These are phyloP conservation scores for Erythrobasidium hasegawianum DNA, from an alignment of 1,284 basidiomycete genomes.

Conservation along the genomic window DNA sequence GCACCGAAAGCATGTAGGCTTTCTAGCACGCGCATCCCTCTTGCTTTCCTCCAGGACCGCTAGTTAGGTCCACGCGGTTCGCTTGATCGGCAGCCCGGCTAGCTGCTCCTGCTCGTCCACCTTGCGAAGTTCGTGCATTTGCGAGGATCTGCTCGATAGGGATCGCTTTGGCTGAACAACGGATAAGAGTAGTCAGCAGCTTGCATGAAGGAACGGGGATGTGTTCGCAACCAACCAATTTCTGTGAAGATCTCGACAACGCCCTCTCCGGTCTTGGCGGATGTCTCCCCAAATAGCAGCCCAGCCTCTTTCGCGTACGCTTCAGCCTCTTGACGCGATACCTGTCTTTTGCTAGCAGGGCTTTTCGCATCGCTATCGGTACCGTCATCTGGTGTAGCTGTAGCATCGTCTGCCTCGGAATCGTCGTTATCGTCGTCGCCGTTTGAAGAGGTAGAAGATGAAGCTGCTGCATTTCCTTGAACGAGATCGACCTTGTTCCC, in stretches of 20 bases:
- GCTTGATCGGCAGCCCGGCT: slow-evolving; percentile 47
- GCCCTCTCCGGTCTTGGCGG: slow-evolving; percentile 95
- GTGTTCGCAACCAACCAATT: slow-evolving; percentile 72
- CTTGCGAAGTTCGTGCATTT: slow-evolving; percentile 58
- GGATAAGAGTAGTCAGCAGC: slow-evolving; percentile 36
- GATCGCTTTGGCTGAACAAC: slow-evolving; percentile 80
- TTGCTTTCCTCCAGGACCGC: slow-evolving; percentile 28
- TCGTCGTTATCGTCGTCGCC: slow-evolving; percentile 75
- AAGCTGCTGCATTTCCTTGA: slow-evolving; percentile 9
- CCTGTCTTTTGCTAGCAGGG: slow-evolving; percentile 70
- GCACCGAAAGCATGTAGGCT: too few relatives aligned
- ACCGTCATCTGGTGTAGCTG: slow-evolving; percentile 58
- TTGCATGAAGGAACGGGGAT: slow-evolving; percentile 39
- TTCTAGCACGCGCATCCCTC: slow-evolving; percentile 29
- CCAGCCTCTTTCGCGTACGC: slow-evolving; percentile 92
- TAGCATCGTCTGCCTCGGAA: slow-evolving; percentile 50
- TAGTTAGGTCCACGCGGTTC: slow-evolving; percentile 28
- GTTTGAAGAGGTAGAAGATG: slow-evolving; percentile 34
- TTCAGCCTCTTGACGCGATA: slow-evolving; percentile 87
- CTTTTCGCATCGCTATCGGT: slow-evolving; percentile 45
- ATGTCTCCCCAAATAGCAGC: slow-evolving; percentile 94
- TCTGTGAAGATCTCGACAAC: slow-evolving; percentile 97
- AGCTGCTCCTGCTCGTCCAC: slow-evolving; percentile 55
- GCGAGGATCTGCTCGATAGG: slow-evolving; percentile 88
- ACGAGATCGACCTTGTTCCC: slow-evolving; percentile 63